These are phyloP conservation scores for Aschersonia sp. DNA, from an alignment of 2,329 filamentous ascomycete species.

Conservation along the genomic window DNA sequence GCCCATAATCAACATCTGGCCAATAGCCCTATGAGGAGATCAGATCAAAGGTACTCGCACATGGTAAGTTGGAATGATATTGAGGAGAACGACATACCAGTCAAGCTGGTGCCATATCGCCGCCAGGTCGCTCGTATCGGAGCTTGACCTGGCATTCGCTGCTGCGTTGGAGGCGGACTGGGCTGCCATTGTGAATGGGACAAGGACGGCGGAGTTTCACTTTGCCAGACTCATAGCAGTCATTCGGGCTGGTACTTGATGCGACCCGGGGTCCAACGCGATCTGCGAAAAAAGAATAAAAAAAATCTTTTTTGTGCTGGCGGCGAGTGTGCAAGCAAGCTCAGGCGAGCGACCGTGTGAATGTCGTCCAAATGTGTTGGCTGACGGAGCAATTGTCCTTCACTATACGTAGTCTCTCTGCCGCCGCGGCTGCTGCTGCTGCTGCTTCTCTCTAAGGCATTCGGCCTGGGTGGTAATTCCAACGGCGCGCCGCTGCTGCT, in stretches of 20 bases:
- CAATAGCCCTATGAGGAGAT: conserved; percentile 42
- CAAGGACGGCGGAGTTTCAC: conserved; percentile 7
- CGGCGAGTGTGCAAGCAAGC: too few species aligned
- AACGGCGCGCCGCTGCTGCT: not conserved
- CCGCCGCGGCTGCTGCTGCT: too few species aligned
- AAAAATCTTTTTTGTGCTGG: too few species aligned
- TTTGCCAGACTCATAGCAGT: conserved; percentile 6
- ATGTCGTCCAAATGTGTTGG: too few species aligned
- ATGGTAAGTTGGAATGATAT: too few species aligned
- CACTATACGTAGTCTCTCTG: too few species aligned
- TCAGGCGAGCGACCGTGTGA: too few species aligned
- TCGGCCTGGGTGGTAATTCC: too few species aligned
- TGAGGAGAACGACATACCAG: conserved; percentile 39
- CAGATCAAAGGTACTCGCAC: not conserved
- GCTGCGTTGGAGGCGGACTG: conserved; percentile 13
- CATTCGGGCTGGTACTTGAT: not conserved
- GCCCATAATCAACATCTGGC: conserved; percentile 69
- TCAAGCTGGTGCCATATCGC: conserved; percentile 63
- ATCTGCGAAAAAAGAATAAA: not conserved
- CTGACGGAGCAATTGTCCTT: too few species aligned
- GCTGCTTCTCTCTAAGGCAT: too few species aligned
- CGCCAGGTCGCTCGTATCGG: conserved; percentile 24
- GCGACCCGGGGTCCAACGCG: not conserved
- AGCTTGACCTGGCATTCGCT: conserved; percentile 4
- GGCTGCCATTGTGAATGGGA: conserved; percentile 11